Conservation (phyloP, 306 rosid species). For the Quercus robur region DNA sequence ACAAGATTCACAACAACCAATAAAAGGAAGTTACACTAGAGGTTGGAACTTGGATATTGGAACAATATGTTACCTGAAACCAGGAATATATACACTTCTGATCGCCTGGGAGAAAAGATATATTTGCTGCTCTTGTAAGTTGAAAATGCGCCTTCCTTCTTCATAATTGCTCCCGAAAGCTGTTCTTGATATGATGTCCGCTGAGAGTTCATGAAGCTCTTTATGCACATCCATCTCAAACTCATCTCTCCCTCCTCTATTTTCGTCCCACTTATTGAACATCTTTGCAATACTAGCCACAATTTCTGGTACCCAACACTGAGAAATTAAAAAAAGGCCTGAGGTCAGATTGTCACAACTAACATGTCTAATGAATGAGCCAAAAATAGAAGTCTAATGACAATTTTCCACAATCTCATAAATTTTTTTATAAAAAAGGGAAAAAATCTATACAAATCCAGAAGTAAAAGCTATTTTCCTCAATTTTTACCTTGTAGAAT, state of each 20-base stretch:
- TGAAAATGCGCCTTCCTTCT: slow-evolving; percentile 68
- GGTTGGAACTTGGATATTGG: not conserved
- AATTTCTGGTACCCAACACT: slow-evolving; percentile 78
- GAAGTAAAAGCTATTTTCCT: no score
- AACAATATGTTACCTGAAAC: slow-evolving; percentile 53
- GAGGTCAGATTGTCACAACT: no score
- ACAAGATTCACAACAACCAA: not conserved
- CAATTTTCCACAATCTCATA: no score
- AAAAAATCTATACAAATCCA: no score
- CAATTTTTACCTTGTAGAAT: no score
- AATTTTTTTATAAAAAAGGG: no score
- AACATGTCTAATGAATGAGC: no score
- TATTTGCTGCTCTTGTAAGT: slow-evolving; percentile 59
- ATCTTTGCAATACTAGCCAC: slow-evolving; percentile 46
- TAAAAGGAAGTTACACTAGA: not conserved
- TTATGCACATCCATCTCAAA: slow-evolving; percentile 56
- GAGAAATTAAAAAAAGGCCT: not conserved
- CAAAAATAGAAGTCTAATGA: no score
- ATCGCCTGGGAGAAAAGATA: slow-evolving; percentile 45
- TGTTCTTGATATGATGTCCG: slow-evolving; percentile 67
- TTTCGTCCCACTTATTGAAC: slow-evolving; percentile 56
- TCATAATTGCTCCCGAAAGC: slow-evolving; percentile 76
- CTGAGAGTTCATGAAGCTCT: slow-evolving; percentile 56
- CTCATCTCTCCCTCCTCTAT: slow-evolving; percentile 48
- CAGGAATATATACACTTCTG: slow-evolving; percentile 65